These are phyloP conservation scores for Diaporthe ilicicola DNA, from an alignment of 2,329 filamentous ascomycete genomes.

Conservation along the genomic window DNA sequence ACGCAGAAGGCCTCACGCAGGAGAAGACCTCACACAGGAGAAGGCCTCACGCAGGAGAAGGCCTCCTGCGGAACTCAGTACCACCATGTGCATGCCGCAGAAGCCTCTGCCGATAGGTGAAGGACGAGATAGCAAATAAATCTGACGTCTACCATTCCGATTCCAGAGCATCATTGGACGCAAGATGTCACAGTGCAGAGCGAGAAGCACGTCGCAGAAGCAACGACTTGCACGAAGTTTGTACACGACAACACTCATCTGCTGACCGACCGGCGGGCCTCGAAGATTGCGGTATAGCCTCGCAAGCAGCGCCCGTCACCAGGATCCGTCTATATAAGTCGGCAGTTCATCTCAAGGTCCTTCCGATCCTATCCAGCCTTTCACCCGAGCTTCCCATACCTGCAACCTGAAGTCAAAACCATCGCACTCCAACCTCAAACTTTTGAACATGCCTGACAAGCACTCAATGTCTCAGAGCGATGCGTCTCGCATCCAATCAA, in stretches of 20 bases:
- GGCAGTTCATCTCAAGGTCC: not conserved
- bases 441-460: slow-evolving; percentile 6
- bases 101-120: not conserved
- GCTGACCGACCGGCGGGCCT: not conserved
- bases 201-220: not conserved
- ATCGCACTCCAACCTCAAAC: not conserved
- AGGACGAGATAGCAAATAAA: not conserved
- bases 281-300: not conserved
- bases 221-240: too few species aligned
- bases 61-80: not conserved
- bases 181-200: not conserved
- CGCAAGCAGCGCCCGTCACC: not conserved
- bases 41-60: not conserved
- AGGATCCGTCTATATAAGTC: not conserved
- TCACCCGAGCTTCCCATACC: not conserved
- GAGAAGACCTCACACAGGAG: not conserved
- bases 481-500: slow-evolving; percentile 3
- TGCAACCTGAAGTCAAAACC: not conserved
- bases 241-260: too few species aligned
- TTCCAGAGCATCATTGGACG: not conserved
- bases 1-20: too few species aligned
- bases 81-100: not conserved
- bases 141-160: not conserved
- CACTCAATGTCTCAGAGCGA: not conserved
- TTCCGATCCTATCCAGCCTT: too few species aligned